Evolutionary conservation across 345 rosid species (phyloP).

Genomic region (Luvunga scandens): DNA sequence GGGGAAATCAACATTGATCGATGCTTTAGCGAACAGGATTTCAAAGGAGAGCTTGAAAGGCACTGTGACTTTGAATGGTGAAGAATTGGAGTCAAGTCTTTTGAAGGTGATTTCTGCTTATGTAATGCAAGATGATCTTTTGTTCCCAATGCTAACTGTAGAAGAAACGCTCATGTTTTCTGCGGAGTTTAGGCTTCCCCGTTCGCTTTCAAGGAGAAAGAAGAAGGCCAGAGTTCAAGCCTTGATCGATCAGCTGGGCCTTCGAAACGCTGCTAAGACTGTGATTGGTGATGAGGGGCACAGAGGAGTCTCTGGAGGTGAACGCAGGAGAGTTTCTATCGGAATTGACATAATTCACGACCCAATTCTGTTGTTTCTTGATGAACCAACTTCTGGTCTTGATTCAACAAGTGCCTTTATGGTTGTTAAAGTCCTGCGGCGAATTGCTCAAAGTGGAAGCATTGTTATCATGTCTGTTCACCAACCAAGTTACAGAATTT

Average conservation of each 20-base stretch:
- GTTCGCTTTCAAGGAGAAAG: conserved; percentile 63
- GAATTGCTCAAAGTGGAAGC: conserved; percentile 87
- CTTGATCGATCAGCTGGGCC: conserved; percentile 80
- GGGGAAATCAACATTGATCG: conserved; percentile 86
- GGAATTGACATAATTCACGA: conserved; percentile 81
- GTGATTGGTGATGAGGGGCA: conserved; percentile 97
- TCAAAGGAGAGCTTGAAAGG: conserved; percentile 75
- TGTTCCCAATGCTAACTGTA: conserved; percentile 91
- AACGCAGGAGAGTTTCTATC: conserved; percentile 83
- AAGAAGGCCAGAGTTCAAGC: conserved; percentile 82
- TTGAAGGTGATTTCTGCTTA: conserved; percentile 89
- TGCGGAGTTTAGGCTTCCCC: conserved; percentile 93
- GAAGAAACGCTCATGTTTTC: conserved; percentile 94
- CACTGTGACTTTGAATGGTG: conserved; percentile 70
- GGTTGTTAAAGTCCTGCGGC: conserved; percentile 89
- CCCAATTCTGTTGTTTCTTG: conserved; percentile 82
- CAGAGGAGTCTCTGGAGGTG: conserved; percentile 92
- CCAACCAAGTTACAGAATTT: conserved; percentile 90
- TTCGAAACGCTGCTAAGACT: conserved; percentile 71
- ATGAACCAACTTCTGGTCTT: conserved; percentile 93
- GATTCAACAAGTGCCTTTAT: conserved; percentile 93
- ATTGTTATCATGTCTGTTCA: conserved; percentile 92
- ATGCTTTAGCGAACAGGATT: conserved; percentile 83
- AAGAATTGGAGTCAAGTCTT: conserved; percentile 63
- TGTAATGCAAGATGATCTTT: conserved; percentile 93